Evolutionary conservation across 176 grass and related monocot genomes (phyloP), one percentile per base, ranked within the genome.

Genomic region (Otatea glauca): DNA sequence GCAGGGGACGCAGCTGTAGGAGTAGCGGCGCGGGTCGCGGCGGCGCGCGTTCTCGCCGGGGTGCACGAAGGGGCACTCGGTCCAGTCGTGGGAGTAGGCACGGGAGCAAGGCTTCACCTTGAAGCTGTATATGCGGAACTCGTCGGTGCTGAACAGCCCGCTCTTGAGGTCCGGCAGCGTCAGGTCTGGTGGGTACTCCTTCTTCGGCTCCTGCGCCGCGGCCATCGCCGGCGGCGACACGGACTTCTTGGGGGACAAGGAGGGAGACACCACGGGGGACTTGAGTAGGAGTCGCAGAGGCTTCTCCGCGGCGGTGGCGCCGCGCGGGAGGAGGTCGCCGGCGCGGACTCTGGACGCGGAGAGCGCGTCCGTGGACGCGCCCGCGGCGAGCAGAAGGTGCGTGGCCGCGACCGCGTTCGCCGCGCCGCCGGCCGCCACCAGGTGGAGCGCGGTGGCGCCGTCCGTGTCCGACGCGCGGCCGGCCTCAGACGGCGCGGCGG

Each of bases 81-180:
- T 98, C 96, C 96, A 98, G 86, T 98, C 96, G 65, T 98, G 96
- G 18, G 93, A 95, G 89, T 98, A 98, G 49, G 96, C 96, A 38
- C 96, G 91, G 21, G 96, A 98, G 91, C 96, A 98, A 7, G 96
- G 96, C 77, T 95, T 95, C 43, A 98, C 91, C 85, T 98, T 98
- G 91, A 98, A 98, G 71, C 91, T 89, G 82, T 90, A 98, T 89
- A 98, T 98, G 53, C 96, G 91, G 80, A 98, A 98, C 56, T 98
- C 96, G 59, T 98, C 96, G 34, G 96, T 93, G 80, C 86, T 88
- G 72, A 95, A 98, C 1, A 98, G 90, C 0, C 93, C 93, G 34
- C 90, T 98, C 82, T 98, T 98, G 60, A 98, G 92, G 88, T 98
- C 93, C 0, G 96, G 96, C 1, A 98, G 84, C 4, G 96, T 95